A percentile compares a stretch with the other conserved stretches of the same genome.
Evolutionary conservation across 768 basidiomycete genomes (phyloP).

Genomic region (Leucocoprinus leucothites): DNA sequence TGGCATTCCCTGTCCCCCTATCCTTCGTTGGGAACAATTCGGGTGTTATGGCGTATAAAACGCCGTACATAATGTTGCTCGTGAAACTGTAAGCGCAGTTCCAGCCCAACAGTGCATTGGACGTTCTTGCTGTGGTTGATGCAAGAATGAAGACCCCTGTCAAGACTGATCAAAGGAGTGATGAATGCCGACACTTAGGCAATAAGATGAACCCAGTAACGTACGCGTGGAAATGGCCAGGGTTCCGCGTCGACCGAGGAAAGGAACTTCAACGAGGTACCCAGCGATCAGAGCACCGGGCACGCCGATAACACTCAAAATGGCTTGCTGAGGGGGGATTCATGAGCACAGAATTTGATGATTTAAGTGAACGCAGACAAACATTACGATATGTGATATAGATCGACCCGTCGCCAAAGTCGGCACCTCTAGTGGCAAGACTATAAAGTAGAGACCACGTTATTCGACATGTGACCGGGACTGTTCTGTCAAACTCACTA

Average conservation of each 20-base stretch:
- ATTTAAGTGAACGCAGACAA: conserved; percentile 10
- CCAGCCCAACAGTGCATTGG: conserved; percentile 70
- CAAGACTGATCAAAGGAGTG: conserved; percentile 42
- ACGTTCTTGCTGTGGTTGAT: conserved; percentile 70
- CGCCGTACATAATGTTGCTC: conserved; percentile 70
- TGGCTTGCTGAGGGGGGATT: conserved; percentile 50
- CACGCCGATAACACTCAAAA: conserved; percentile 63
- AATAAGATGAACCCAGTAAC: conserved; percentile 24
- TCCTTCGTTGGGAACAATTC: conserved; percentile 73
- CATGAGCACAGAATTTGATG: not conserved
- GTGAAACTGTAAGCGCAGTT: conserved; percentile 72
- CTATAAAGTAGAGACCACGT: conserved; percentile 25
- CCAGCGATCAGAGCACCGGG: conserved; percentile 74
- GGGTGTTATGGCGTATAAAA: conserved; percentile 66
- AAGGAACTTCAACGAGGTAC: conserved; percentile 62
- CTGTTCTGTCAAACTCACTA: conserved; percentile 20
- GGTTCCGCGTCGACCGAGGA: conserved; percentile 64
- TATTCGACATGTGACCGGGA: not conserved
- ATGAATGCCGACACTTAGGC: conserved; percentile 21
- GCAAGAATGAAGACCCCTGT: conserved; percentile 75
- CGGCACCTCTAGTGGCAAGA: conserved; percentile 60
- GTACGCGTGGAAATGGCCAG: conserved; percentile 60
- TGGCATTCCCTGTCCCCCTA: conserved; percentile 69
- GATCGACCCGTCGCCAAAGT: conserved; percentile 66
- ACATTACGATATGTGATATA: conserved; percentile 77